Evolutionary conservation across 2,329 filamentous ascomycete species (phyloP).

Genomic region (Aureobasidium sp.): DNA sequence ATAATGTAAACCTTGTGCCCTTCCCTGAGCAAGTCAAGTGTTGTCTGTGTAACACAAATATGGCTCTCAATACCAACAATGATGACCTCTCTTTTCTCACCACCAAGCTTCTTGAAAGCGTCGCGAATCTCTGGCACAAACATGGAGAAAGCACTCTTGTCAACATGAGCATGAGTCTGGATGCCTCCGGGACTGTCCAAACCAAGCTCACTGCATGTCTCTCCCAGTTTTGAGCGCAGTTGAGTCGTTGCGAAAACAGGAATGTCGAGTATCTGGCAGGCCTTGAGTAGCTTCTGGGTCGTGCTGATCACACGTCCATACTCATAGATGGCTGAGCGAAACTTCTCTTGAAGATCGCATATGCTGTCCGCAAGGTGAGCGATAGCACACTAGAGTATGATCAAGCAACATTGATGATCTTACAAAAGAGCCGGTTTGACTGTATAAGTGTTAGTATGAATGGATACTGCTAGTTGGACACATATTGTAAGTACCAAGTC

Average conservation of each 20-base stretch:
- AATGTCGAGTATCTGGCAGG: constrained; percentile 50
- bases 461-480: background rate
- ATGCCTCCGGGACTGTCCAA: constrained; percentile 42
- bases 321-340: constrained; percentile 71
- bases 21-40: constrained; percentile 64
- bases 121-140: constrained; percentile 57
- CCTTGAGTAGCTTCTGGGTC: constrained; percentile 43
- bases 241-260: constrained; percentile 85
- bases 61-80: constrained; percentile 89
- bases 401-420: background rate
- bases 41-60: constrained; percentile 90
- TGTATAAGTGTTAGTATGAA: constrained; percentile 13
- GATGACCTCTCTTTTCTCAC: constrained; percentile 46
- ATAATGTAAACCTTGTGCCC: constrained; percentile 81
- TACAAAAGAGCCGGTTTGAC: constrained; percentile 18
- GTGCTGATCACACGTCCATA: constrained; percentile 63
- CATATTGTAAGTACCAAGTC: constrained; percentile 13
- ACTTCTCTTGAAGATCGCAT: constrained; percentile 93
- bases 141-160: constrained; percentile 93
- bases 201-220: constrained; percentile 65
- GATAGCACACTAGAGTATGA: background rate
- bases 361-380: constrained; percentile 46
- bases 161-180: constrained; percentile 50
- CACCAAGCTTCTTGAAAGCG: constrained; percentile 30
- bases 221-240: constrained; percentile 66